Conservation (phyloP, 306 rosid genomes). For the Begonia fuchsioides region DNA sequence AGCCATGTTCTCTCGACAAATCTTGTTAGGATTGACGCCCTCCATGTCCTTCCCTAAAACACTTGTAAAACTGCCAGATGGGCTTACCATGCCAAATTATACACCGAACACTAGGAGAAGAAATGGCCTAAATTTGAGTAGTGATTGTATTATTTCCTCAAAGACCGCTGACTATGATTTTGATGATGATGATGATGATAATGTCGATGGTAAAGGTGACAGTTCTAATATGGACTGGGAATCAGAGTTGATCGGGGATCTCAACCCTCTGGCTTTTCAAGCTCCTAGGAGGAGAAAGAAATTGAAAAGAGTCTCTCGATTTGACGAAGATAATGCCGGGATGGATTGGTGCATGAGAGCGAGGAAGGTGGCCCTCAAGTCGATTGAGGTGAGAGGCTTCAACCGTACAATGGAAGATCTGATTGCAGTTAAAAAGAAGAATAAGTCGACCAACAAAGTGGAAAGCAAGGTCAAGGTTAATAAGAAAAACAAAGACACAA, state of each 20-base stretch:
- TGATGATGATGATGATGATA: conserved; percentile 11
- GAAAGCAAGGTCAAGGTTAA: conserved; percentile 18
- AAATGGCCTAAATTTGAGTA: conserved; percentile 19
- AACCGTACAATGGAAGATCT: conserved; percentile 37
- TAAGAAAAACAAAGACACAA: conserved; percentile 25
- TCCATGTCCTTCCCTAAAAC: conserved; percentile 25
- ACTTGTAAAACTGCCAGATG: conserved; percentile 8
- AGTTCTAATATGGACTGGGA: conserved; percentile 44
- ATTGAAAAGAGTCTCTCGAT: conserved; percentile 20
- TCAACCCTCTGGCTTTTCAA: conserved; percentile 54
- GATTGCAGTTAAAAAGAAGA: conserved; percentile 37
- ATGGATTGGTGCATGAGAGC: conserved; percentile 92
- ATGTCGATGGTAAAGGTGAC: conserved; percentile 15
- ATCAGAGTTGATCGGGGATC: conserved; percentile 43
- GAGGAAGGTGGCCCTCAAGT: conserved; percentile 49
- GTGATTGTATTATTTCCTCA: conserved; percentile 9
- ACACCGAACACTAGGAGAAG: conserved; percentile 14
- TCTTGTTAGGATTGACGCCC: conserved; percentile 24
- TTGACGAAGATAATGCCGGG: conserved; percentile 41
- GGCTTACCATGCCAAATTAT: conserved; percentile 12
- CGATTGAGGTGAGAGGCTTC: conserved; percentile 60
- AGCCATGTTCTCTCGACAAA: conserved; percentile 30
- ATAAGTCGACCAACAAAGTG: conserved; percentile 19
- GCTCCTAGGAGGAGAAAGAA: conserved; percentile 48
- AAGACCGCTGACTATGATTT: conserved; percentile 9